Evolutionary conservation across 2,329 filamentous ascomycete genomes (phyloP).

Genomic region (Blumeria graminis): DNA sequence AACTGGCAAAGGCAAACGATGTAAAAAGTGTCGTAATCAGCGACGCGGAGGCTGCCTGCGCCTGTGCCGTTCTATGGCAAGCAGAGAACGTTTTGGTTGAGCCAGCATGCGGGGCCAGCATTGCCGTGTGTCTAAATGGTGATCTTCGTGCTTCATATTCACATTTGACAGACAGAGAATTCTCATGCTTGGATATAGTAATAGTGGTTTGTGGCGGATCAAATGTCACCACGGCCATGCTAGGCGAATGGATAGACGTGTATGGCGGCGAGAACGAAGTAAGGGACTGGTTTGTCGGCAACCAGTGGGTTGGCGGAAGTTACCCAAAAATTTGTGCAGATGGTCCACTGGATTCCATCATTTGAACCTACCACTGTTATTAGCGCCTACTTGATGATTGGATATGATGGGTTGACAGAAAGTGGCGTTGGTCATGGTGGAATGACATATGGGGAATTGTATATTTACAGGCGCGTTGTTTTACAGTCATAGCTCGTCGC

Average conservation of each 20-base stretch:
- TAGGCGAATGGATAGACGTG: conserved; percentile 30
- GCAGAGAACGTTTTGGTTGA: conserved; percentile 67
- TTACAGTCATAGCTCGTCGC: no score
- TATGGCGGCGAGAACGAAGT: conserved; percentile 11
- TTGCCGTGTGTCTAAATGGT: conserved; percentile 43
- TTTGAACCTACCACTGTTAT: no score
- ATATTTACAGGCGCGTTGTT: no score
- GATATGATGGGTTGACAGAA: no score
- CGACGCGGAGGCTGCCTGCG: conserved; percentile 60
- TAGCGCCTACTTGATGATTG: no score
- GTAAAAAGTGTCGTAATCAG: conserved; percentile 38
- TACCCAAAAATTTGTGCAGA: no score
- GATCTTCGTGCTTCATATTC: conserved; percentile 35
- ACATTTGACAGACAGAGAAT: conserved; percentile 29
- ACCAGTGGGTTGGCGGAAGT: background rate
- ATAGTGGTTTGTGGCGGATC: conserved; percentile 66
- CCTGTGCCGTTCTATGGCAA: conserved; percentile 52
- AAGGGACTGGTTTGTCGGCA: background rate
- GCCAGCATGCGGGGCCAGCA: conserved; percentile 58
- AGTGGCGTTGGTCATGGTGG: no score
- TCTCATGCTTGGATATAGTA: conserved; percentile 47
- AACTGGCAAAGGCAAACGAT: conserved; percentile 29
- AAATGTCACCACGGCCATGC: conserved; percentile 35
- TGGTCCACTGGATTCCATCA: no score
- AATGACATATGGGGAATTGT: no score